phyloP scores from a whole-genome alignment of 306 rosid species.

The Urtica urens region DNA sequence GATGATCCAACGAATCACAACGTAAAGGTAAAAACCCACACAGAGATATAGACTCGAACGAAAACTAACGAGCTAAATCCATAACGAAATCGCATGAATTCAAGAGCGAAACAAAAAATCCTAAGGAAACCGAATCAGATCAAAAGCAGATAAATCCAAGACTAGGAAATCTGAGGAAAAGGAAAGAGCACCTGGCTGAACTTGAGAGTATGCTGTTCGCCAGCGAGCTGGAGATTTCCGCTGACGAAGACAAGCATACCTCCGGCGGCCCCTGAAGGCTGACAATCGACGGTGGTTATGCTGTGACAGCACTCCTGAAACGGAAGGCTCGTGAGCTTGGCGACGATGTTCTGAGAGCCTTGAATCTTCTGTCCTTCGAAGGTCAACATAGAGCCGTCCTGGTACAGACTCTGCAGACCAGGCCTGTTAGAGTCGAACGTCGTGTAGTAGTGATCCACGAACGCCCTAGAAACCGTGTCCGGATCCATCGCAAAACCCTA shows the following conservation, averaged over 20 bases:
- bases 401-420: constrained; percentile 40
- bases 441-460: constrained; percentile 80
- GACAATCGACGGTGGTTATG: constrained; percentile 79
- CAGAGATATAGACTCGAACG: too few relatives aligned
- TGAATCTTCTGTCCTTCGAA: constrained; percentile 93
- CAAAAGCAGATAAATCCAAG: not conserved
- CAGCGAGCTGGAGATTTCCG: constrained; percentile 85
- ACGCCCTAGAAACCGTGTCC: constrained; percentile 65
- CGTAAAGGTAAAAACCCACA: too few relatives aligned
- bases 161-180: not conserved
- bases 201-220: constrained; percentile 85
- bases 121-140: not conserved
- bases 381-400: constrained; percentile 73
- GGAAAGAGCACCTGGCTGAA: constrained; percentile 65
- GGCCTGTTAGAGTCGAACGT: constrained; percentile 61
- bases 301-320: constrained; percentile 85
- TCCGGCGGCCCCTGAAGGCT: constrained; percentile 68
- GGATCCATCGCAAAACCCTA: constrained; percentile 53
- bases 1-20: too few relatives aligned
- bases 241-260: constrained; percentile 91
- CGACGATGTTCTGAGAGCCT: constrained; percentile 58
- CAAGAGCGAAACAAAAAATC: too few relatives aligned
- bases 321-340: constrained; percentile 73
- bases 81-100: not conserved
- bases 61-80: too few relatives aligned